Evolutionary conservation across 768 basidiomycete species (phyloP).

Genomic region (Macrolepiota fuliginosa): DNA sequence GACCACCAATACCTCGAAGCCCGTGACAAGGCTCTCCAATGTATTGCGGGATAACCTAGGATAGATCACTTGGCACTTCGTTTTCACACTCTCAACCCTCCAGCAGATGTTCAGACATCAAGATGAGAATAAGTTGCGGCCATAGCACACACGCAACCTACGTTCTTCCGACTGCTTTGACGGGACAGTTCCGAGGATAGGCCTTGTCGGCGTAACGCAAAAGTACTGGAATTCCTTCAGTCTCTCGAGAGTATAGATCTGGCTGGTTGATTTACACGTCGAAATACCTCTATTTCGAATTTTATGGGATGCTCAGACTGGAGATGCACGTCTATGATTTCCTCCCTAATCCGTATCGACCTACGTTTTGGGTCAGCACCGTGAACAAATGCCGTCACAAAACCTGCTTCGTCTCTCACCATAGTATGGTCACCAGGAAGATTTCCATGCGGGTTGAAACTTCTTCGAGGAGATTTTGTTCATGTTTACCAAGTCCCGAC

Average conservation of each 20-base stretch:
- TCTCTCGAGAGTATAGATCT: neutral
- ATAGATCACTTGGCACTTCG: neutral
- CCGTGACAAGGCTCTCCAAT: neutral
- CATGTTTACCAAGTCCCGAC: neutral
- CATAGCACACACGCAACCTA: neutral
- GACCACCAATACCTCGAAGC: neutral
- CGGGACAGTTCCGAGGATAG: conserved; percentile 9
- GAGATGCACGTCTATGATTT: no score
- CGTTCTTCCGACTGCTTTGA: neutral
- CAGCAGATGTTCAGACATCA: neutral
- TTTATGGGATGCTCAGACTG: no score
- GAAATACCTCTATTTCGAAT: neutral
- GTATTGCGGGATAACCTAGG: neutral
- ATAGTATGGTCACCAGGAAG: conserved; percentile 3
- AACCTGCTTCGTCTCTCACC: neutral
- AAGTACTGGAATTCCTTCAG: neutral
- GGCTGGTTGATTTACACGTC: neutral
- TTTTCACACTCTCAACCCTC: neutral
- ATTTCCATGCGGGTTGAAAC: conserved; percentile 6
- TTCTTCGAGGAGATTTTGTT: neutral
- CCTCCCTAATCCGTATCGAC: no score
- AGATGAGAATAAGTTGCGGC: neutral
- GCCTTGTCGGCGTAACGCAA: conserved; percentile 1
- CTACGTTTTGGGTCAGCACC: neutral
- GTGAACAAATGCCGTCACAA: neutral